These are phyloP conservation scores for Colletotrichum liaoningense DNA, from an alignment of 2,329 filamentous ascomycete species.

Conservation along the genomic window DNA sequence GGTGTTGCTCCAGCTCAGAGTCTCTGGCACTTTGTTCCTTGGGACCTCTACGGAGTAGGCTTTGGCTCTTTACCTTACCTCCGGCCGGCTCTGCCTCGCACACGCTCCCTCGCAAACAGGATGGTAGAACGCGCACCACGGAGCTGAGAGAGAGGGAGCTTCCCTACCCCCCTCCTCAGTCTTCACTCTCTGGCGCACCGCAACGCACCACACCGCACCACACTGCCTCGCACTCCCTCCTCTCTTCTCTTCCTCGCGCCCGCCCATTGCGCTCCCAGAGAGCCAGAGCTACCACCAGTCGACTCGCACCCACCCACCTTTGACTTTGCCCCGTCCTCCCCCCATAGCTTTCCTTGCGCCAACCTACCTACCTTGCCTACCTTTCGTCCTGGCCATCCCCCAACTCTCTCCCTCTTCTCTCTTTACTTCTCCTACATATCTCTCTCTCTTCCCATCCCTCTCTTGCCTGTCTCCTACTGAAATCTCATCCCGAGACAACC, in stretches of 20 bases:
- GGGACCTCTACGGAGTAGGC: not conserved
- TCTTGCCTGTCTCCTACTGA: not conserved
- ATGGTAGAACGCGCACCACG: slow-evolving; percentile 20
- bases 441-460: slow-evolving; percentile 23
- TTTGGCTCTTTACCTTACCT: slow-evolving; percentile 1
- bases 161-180: not conserved
- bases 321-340: slow-evolving; percentile 28
- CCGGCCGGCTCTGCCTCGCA: slow-evolving; percentile 17
- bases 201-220: slow-evolving; percentile 15
- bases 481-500: not conserved
- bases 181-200: slow-evolving; percentile 18
- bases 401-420: slow-evolving; percentile 25
- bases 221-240: slow-evolving; percentile 21
- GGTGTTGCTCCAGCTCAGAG: slow-evolving; percentile 23
- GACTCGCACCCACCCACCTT: slow-evolving; percentile 33
- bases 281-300: slow-evolving; percentile 18
- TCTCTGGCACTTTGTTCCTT: slow-evolving; percentile 14
- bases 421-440: slow-evolving; percentile 27
- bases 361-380: slow-evolving; percentile 31
- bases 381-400: slow-evolving; percentile 30
- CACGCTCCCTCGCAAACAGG: slow-evolving; percentile 32
- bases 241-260: slow-evolving; percentile 20
- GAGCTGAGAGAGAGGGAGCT: slow-evolving; percentile 34
- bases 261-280: slow-evolving; percentile 15
- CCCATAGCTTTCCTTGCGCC: slow-evolving; percentile 35